A percentile compares a stretch with the other conserved stretches of the same genome.
phyloP scores from a whole-genome alignment of 176 grass and related monocot genomes.

The Luzula sylvatica region DNA sequence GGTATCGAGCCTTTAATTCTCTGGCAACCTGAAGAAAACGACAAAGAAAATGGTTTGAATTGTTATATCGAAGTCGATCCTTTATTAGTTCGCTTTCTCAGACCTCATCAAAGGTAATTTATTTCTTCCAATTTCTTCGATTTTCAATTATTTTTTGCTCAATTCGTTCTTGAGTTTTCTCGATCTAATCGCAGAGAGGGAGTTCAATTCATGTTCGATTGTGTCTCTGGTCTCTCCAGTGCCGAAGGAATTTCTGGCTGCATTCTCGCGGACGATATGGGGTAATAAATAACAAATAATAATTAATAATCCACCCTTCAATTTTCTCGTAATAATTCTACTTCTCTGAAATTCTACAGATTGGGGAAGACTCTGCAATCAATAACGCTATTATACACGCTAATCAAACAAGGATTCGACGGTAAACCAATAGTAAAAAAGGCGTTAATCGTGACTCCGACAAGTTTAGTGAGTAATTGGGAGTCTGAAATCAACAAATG shows the following conservation, averaged over 20 bases:
- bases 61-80: conserved; percentile 61
- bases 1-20: conserved; percentile 86
- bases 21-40: conserved; percentile 52
- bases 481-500: conserved; percentile 94
- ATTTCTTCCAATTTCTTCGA: conserved; percentile 4
- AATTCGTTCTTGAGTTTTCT: too few species aligned
- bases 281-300: conserved; percentile 47
- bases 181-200: conserved; percentile 63
- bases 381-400: conserved; percentile 81
- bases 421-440: conserved; percentile 85
- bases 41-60: conserved; percentile 40
- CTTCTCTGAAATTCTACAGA: conserved; percentile 33
- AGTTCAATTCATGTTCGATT: conserved; percentile 99
- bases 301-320: neutral
- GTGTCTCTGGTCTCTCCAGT: conserved; percentile 79
- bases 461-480: conserved; percentile 98
- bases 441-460: conserved; percentile 73
- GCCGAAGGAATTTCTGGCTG: conserved; percentile 84
- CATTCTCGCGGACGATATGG: conserved; percentile 99
- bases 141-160: neutral
- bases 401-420: conserved; percentile 85
- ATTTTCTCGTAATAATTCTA: neutral
- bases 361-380: conserved; percentile 97
- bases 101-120: conserved; percentile 83
- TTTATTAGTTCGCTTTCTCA: conserved; percentile 71